Conservation (phyloP, 1,284 basidiomycete genomes). For the Cutaneotrichosporon dermatis region DNA sequence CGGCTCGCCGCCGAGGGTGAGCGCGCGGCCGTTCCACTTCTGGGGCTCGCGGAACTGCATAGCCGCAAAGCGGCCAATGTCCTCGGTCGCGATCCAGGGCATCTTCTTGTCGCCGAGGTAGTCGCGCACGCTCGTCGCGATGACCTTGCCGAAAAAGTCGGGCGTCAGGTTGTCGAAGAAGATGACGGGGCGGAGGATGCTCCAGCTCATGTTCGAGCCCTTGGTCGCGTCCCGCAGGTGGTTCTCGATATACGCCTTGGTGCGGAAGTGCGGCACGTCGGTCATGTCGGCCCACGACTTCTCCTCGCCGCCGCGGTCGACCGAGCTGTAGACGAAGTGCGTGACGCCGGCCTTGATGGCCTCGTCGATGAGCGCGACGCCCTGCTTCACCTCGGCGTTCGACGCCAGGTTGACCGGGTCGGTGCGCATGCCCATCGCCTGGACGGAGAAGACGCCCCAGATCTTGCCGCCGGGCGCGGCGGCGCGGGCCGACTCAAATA, state of each 20-base stretch:
- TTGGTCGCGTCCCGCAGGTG: conserved; percentile 10
- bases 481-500: conserved; percentile 17
- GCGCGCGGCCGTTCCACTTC: conserved; percentile 10
- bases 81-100: conserved; percentile 21
- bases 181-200: conserved; percentile 17
- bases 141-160: conserved; percentile 19
- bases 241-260: conserved; percentile 17
- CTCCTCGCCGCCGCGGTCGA: conserved; percentile 29
- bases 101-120: conserved; percentile 21
- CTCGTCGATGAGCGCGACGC: conserved; percentile 45
- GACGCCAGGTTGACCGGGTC: conserved; percentile 1
- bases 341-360: conserved; percentile 45
- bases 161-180: conserved; percentile 19
- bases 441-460: conserved; percentile 30
- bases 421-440: conserved; percentile 2
- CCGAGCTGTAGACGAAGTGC: conserved; percentile 49
- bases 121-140: conserved; percentile 19
- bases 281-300: conserved; percentile 16
- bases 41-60: conserved; percentile 15
- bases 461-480: conserved; percentile 15
- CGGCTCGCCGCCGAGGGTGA: conserved; percentile 27
- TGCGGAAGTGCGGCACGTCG: conserved; percentile 16
- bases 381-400: conserved; percentile 12
- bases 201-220: conserved; percentile 6
- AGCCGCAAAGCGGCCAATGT: conserved; percentile 28